Percentiles rank a stretch among this genome's conserved stretches.
Evolutionary conservation across 2,329 filamentous ascomycete genomes (phyloP).

Genomic region (Fusarium sp.): DNA sequence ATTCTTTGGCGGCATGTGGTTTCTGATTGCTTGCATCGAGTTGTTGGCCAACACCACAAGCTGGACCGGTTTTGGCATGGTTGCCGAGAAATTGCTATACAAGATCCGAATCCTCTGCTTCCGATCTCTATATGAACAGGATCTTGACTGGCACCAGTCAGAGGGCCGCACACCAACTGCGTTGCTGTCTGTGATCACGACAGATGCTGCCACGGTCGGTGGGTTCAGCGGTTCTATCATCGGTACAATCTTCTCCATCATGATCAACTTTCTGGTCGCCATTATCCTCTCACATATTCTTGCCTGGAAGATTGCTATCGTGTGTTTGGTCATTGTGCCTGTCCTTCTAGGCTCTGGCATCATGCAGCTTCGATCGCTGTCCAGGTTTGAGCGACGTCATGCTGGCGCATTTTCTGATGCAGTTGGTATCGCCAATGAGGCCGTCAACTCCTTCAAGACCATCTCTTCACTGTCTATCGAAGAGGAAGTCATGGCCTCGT

Average conservation of each 20-base stretch:
- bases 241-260: conserved; percentile 76
- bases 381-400: conserved; percentile 72
- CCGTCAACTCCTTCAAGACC: conserved; percentile 75
- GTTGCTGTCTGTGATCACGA: conserved; percentile 76
- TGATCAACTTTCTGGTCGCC: conserved; percentile 76
- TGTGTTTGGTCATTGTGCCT: conserved; percentile 77
- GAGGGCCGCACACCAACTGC: conserved; percentile 70
- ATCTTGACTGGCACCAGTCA: conserved; percentile 79
- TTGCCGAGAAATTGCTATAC: conserved; percentile 74
- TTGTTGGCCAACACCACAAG: conserved; percentile 69
- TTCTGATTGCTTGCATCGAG: conserved; percentile 63
- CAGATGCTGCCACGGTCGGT: conserved; percentile 75
- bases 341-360: conserved; percentile 77
- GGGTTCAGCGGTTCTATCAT: conserved; percentile 79
- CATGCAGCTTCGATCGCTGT: conserved; percentile 74
- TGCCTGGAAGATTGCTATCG: conserved; percentile 81
- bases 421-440: conserved; percentile 75
- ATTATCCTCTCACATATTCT: conserved; percentile 78
- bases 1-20: conserved; percentile 70
- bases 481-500: conserved; percentile 64
- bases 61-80: conserved; percentile 61
- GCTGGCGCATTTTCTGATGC: conserved; percentile 74
- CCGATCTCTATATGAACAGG: conserved; percentile 74
- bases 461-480: conserved; percentile 69
- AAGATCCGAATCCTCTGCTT: conserved; percentile 74